Conservation (phyloP, 306 rosid species). For the Inga laurina region DNA sequence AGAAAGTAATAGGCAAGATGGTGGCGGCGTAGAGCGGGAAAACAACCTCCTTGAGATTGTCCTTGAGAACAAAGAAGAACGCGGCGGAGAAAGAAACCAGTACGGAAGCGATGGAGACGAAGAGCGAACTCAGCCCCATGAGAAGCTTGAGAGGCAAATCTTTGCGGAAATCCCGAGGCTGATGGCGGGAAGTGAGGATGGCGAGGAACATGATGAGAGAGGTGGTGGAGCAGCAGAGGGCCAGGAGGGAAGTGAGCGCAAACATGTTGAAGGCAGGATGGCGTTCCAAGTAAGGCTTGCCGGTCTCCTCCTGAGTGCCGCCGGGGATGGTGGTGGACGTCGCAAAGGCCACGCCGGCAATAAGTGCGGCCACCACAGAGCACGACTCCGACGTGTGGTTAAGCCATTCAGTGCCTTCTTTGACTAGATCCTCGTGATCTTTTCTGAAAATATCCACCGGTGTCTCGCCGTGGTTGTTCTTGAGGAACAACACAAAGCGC, state of each 20-base stretch:
- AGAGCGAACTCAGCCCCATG: constrained; percentile 46
- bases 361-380: constrained; percentile 41
- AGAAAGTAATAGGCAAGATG: constrained; percentile 46
- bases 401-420: constrained; percentile 30
- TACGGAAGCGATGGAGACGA: constrained; percentile 48
- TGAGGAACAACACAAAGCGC: constrained; percentile 5
- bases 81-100: constrained; percentile 49
- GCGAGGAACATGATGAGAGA: constrained; percentile 59
- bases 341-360: constrained; percentile 41
- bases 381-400: constrained; percentile 44
- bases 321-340: constrained; percentile 45
- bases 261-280: constrained; percentile 38
- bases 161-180: constrained; percentile 41
- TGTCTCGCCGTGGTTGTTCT: neutral
- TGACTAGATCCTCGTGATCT: neutral
- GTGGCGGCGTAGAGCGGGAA: constrained; percentile 40
- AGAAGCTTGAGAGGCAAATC: constrained; percentile 47
- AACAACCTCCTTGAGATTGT: constrained; percentile 24
- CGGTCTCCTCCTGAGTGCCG: constrained; percentile 7
- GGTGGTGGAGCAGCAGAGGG: constrained; percentile 56
- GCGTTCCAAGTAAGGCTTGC: constrained; percentile 36
- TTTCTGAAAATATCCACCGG: constrained; percentile 33
- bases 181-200: constrained; percentile 48
- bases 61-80: constrained; percentile 34
- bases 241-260: constrained; percentile 41